Conservation (phyloP, 345 rosid genomes). For the Leavenworthia alabamica region DNA sequence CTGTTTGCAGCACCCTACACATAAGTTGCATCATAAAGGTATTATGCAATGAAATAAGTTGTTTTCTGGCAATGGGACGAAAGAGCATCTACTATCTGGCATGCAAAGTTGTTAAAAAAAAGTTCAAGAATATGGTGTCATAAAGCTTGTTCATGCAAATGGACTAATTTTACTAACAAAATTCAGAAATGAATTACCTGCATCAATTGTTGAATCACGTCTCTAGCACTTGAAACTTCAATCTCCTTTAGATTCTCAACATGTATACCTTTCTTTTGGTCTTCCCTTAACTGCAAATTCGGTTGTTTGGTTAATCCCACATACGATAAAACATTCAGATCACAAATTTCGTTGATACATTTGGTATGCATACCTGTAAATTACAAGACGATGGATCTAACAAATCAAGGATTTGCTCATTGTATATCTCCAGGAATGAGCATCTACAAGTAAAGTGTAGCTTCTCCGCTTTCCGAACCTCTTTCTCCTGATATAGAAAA, state of each 20-base stretch:
- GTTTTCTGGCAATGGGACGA: neutral
- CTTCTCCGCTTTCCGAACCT: constrained; percentile 72
- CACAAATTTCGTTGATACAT: neutral
- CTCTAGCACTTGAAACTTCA: constrained; percentile 82
- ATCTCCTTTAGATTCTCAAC: constrained; percentile 93
- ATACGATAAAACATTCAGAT: neutral
- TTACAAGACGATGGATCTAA: constrained; percentile 80
- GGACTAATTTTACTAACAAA: neutral
- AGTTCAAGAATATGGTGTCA: neutral
- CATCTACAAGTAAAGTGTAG: constrained; percentile 75
- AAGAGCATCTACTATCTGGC: constrained; percentile 6
- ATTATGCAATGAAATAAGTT: neutral
- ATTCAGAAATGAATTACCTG: constrained; percentile 41
- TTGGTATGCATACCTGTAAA: constrained; percentile 53
- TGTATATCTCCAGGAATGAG: constrained; percentile 96
- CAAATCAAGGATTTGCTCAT: constrained; percentile 95
- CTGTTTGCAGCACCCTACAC: constrained; percentile 93
- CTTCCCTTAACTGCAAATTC: constrained; percentile 74
- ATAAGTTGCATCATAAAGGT: constrained; percentile 7
- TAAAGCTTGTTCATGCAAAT: constrained; percentile 2
- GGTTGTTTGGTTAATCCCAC: neutral
- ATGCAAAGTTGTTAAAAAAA: neutral
- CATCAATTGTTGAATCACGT: constrained; percentile 83
- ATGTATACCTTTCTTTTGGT: constrained; percentile 80
- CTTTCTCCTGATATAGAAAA: constrained; percentile 65